phyloP scores from a whole-genome alignment of 176 grass and related monocot species.

The Saccharum spontaneum region DNA sequence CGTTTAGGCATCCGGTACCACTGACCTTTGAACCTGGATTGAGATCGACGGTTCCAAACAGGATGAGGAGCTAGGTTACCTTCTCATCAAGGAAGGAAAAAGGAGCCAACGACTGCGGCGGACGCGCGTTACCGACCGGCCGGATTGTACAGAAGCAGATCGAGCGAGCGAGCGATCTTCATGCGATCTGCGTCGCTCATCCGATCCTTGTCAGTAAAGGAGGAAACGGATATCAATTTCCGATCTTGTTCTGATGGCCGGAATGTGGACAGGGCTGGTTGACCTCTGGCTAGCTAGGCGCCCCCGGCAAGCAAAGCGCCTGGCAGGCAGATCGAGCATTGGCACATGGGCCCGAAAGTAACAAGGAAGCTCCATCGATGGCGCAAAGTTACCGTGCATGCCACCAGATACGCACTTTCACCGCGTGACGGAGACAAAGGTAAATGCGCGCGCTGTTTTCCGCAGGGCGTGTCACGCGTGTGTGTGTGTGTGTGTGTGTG shows the following conservation, averaged over 20 bases:
- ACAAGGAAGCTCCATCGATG: constrained; percentile 15
- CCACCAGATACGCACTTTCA: constrained; percentile 47
- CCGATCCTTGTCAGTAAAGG: neutral
- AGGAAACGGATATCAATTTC: neutral
- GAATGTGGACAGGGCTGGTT: constrained; percentile 42
- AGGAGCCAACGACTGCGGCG: too few relatives aligned
- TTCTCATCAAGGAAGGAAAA: neutral
- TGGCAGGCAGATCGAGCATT: constrained; percentile 37
- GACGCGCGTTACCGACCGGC: too few relatives aligned
- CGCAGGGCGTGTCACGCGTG: neutral
- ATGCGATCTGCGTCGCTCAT: neutral
- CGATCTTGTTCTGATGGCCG: constrained; percentile 20
- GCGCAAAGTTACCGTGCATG: constrained; percentile 39
- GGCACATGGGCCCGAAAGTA: constrained; percentile 30
- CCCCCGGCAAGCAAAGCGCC: constrained; percentile 45
- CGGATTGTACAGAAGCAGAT: neutral
- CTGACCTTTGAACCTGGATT: neutral
- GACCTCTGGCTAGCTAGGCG: neutral
- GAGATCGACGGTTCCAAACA: neutral
- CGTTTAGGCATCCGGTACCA: constrained; percentile 8
- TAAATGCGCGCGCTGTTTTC: constrained; percentile 57
- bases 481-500: neutral
- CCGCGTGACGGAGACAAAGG: constrained; percentile 72
- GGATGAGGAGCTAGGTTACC: neutral
- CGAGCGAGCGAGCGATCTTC: neutral